These are phyloP conservation scores for Chlamydomonas sp. DNA, from an alignment of 139 green algal genomes.

Conservation along the genomic window DNA sequence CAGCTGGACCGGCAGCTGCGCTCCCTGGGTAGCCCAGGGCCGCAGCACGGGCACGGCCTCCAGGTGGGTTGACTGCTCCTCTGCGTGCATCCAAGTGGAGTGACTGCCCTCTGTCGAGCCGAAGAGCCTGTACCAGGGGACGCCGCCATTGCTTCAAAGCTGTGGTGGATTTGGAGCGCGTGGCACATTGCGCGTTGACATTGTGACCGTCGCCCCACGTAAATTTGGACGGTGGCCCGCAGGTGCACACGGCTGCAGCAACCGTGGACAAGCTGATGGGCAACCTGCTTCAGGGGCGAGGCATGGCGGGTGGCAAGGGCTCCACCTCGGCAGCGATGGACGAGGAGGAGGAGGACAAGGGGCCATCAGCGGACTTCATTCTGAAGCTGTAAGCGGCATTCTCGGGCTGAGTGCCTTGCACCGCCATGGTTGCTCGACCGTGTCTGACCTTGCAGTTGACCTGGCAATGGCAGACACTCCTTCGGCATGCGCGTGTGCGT, in stretches of 20 bases:
- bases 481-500: not conserved
- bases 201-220: too few relatives aligned
- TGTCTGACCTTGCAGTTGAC: too few relatives aligned
- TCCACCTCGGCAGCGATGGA: not conserved
- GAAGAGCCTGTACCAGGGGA: too few relatives aligned
- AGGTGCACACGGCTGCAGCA: not conserved
- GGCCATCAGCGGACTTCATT: slow-evolving; percentile 14
- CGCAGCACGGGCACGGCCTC: not conserved
- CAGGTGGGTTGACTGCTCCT: not conserved
- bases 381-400: slow-evolving; percentile 2
- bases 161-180: too few relatives aligned
- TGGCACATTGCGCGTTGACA: too few relatives aligned
- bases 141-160: too few relatives aligned
- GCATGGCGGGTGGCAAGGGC: not conserved
- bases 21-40: not conserved
- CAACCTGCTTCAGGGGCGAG: not conserved
- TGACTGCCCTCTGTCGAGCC: too few relatives aligned
- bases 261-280: slow-evolving; percentile 28
- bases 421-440: too few relatives aligned
- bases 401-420: too few relatives aligned
- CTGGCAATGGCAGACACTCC: not conserved
- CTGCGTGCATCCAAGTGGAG: not conserved
- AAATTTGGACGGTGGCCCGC: not conserved
- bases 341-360: not conserved
- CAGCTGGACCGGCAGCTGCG: slow-evolving; percentile 17